Evolutionary conservation across 306 rosid species (phyloP), one percentile per base, ranked within the genome.

Genomic region (Acacia crassicarpa): DNA sequence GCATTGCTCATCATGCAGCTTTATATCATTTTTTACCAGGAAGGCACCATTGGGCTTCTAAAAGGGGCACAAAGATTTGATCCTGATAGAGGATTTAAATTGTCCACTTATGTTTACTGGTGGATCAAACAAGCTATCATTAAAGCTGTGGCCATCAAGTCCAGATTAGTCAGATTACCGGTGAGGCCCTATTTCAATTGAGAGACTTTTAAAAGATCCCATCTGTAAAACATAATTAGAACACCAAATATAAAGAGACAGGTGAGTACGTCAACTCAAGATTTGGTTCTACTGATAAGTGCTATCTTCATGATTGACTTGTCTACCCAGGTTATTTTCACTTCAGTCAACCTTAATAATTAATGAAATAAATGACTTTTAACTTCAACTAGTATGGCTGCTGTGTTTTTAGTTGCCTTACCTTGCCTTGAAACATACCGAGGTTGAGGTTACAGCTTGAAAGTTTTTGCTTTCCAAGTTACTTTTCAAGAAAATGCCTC

Each of bases 51-150:
- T 45, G 94, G 98, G 25, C 98, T 94, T 81, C 93, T 92, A 72
- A 73, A 78, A 71, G 98, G 94, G 80, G 98, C 89, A 14, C 89
- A 88, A 83, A 91, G 83, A 81, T 94, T 91, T 80, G 97, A 92
- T 22, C 94, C 93, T 8, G 80, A 88, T 13, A 87, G 91, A 84
- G 97, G 97, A 72, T 40, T 83, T 54, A 94, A 92, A 68, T 48
- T 94, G 48, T 92, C 98, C 62, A 92, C 97, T n/a, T 92, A 92
- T 84, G 93, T 85, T 30, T 92, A 94, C 86, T 92, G 94, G 96
- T 94, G 96, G 97, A 92, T 94, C 67, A 90, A 82, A 80, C 97
- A 94, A 90, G 94, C 97, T 58, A 90, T 92, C 12, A 83, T 91
- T 51, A 90, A 82, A 86, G 94, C 97, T 61, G 81, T 94, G 82